Conservation (phyloP, 768 basidiomycete species). For the Tricholomella constricta region DNA sequence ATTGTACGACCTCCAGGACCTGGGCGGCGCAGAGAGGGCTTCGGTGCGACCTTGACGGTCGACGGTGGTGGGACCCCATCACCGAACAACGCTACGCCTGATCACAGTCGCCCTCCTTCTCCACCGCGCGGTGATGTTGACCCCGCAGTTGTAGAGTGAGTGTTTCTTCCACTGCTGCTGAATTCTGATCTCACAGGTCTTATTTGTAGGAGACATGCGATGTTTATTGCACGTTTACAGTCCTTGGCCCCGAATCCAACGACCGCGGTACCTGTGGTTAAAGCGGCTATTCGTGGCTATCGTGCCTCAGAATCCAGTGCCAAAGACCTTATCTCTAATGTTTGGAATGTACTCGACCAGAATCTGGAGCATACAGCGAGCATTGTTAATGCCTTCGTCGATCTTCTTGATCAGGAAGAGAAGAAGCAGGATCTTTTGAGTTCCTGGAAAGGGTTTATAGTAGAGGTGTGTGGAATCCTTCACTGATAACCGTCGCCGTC, state of each 20-base stretch:
- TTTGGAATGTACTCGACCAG: constrained; percentile 71
- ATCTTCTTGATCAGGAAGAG: constrained; percentile 76
- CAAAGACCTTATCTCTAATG: constrained; percentile 81
- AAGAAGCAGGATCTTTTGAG: constrained; percentile 75
- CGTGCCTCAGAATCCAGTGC: constrained; percentile 75
- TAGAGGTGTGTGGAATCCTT: constrained; percentile 60
- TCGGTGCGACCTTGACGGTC: constrained; percentile 59
- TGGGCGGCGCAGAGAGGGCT: constrained; percentile 60
- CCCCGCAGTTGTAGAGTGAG: constrained; percentile 57
- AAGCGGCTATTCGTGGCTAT: constrained; percentile 79
- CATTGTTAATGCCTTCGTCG: constrained; percentile 72
- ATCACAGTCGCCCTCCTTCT: constrained; percentile 38
- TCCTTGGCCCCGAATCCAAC: constrained; percentile 56
- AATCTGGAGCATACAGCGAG: constrained; percentile 73
- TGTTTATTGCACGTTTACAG: constrained; percentile 66
- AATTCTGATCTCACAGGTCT: not conserved
- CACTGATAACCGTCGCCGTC: not conserved
- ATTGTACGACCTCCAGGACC: constrained; percentile 26
- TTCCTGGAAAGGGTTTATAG: constrained; percentile 83
- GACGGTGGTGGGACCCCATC: constrained; percentile 22
- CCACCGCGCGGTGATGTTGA: constrained; percentile 51
- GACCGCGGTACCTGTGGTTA: constrained; percentile 61
- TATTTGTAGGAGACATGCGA: constrained; percentile 60
- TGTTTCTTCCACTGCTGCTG: constrained; percentile 9
- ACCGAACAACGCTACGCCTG: constrained; percentile 22